These are phyloP conservation scores for Leptographium wingfieldii DNA, from an alignment of 2,329 filamentous ascomycete species.

Conservation along the genomic window DNA sequence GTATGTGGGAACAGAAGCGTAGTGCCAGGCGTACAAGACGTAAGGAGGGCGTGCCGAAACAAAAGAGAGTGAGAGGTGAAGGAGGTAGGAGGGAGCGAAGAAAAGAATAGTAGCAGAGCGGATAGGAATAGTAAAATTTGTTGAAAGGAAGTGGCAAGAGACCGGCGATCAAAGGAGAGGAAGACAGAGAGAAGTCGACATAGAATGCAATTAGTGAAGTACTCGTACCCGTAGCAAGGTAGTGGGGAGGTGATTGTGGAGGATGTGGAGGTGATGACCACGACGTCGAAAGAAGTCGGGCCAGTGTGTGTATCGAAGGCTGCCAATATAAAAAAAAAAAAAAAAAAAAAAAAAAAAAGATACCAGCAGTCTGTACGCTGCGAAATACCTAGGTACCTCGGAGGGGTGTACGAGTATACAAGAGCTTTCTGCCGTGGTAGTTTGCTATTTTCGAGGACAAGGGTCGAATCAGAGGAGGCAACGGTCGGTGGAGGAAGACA, in stretches of 20 bases:
- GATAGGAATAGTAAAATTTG: background rate
- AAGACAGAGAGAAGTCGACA: background rate
- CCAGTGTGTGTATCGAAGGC: background rate
- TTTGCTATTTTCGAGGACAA: background rate
- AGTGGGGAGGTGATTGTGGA: background rate
- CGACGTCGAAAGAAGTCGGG: background rate
- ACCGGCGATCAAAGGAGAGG: background rate
- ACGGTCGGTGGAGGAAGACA: background rate
- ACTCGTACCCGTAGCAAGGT: constrained; percentile 1
- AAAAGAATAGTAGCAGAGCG: background rate
- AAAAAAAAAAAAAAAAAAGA: background rate
- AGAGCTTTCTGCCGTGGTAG: background rate
- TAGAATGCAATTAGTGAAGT: constrained; percentile 2
- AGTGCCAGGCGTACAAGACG: background rate
- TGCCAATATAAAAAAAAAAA: constrained; percentile 1
- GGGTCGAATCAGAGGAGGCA: background rate
- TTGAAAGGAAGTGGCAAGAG: background rate
- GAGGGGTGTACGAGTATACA: background rate
- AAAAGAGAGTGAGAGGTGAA: background rate
- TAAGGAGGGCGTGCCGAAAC: background rate
- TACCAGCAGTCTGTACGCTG: background rate
- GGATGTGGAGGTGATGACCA: constrained; percentile 1
- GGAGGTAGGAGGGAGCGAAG: background rate
- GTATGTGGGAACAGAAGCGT: background rate
- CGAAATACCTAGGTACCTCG: background rate